Base-by-base conservation (phyloP, 148 eudicot genomes). In the Cornus florida region DNA sequence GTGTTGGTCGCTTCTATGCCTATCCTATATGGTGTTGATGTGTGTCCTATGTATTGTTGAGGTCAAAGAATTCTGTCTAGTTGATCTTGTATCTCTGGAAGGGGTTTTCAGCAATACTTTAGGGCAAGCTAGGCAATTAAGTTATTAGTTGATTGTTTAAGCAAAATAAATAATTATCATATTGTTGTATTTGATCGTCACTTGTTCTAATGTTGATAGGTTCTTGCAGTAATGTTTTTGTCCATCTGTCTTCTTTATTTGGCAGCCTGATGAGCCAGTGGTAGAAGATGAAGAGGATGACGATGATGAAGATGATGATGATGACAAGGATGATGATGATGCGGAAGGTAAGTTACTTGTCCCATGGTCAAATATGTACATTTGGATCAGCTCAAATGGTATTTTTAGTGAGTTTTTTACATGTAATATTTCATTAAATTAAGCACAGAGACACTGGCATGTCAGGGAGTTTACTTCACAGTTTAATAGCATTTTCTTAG, bases 201-300 rank as follows among this genome's bases (percentile, higher is more conserved):
- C 38, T 35, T 35, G 1, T 35, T 35, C 38, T 35, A 35, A 1
- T 35, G 9, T 17, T 19, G 4, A 0, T 62, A 19, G 22, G 23
- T 13, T 6, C 7, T 62, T 62, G 66, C 19, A 14, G 22, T 62
- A 7, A n/a, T 62, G 24, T 62, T 62, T 6, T 9, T 43, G 4
- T 38, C 23, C 56, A 0, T 70, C 20, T 62, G 5, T 20, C 23
- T 33, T 31, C 20, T 72, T 60, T 66, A 59, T 53, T 72, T 69
- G 80, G 79, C 85, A 87, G 89, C 81, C 81, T 76, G 94, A 93
- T 65, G 94, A 93, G 76, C 97, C 97, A 20, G 38, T 90, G 33
- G 81, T 93, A 38, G 97, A 93, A 82, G 97, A 92, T 6, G 91
- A 90, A 0, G 94, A 89, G 1, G 94, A 91, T n/a, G 94, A 91